These are phyloP conservation scores for Meyerozyma smithsonii DNA, from an alignment of 1,139 yeast species.

Conservation along the genomic window DNA sequence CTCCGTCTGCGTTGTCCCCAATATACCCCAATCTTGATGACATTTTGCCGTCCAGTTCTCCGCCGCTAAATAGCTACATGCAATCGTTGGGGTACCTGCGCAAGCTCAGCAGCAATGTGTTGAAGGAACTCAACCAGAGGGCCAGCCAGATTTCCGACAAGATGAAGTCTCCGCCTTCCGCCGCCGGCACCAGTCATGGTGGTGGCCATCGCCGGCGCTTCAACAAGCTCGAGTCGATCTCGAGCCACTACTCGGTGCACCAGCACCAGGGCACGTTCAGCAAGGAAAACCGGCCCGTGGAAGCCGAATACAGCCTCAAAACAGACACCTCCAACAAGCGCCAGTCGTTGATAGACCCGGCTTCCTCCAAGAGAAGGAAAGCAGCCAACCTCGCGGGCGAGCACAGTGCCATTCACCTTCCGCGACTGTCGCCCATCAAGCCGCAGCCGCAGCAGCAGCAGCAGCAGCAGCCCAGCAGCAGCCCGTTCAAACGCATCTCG, in stretches of 20 bases:
- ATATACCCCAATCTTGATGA: slow-evolving; percentile 16
- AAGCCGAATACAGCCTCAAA: neutral
- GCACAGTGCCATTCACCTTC: neutral
- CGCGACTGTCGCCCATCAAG: slow-evolving; percentile 1
- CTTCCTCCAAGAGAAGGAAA: neutral
- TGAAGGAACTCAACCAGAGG: slow-evolving; percentile 35
- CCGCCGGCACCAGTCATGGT: too few relatives aligned
- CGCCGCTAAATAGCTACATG: slow-evolving; percentile 4
- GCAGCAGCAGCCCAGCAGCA: too few relatives aligned
- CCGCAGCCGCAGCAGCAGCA: too few relatives aligned
- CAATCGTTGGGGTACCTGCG: slow-evolving; percentile 31
- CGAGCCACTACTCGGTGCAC: slow-evolving; percentile 31
- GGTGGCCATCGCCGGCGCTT: too few relatives aligned
- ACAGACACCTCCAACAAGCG: neutral
- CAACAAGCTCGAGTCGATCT: slow-evolving; percentile 39
- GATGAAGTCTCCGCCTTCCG: slow-evolving; percentile 12
- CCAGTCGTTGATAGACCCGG: neutral
- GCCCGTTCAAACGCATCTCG: slow-evolving; percentile 7
- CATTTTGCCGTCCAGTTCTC: slow-evolving; percentile 5
- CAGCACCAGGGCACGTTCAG: too few relatives aligned
- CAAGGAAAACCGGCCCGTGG: neutral
- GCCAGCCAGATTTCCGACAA: slow-evolving; percentile 26
- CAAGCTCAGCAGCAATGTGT: slow-evolving; percentile 35
- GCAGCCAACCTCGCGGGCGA: slow-evolving; percentile 2
- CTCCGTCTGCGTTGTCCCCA: slow-evolving; percentile 22